Evolutionary conservation across 2,329 filamentous ascomycete species (phyloP), one percentile per base, ranked within the genome.

Genomic region (Fonsecaea multimorphosa): DNA sequence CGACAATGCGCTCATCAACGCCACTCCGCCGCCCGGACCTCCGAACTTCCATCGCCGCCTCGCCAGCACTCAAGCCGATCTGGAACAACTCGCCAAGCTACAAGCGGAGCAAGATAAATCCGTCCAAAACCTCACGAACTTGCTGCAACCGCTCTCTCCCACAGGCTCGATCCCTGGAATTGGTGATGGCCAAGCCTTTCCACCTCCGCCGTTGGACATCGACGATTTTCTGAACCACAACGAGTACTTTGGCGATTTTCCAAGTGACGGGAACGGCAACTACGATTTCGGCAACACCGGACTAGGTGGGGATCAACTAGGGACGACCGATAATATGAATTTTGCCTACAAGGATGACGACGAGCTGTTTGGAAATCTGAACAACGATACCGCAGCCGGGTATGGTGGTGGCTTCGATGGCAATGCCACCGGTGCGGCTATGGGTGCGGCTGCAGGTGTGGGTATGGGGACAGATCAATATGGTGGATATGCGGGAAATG

Each of bases 81-180:
- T 97, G 31, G 91, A 95, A 58, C 85, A 90, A 32, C 83, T 98
- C 1, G 87, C 91, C 68, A 89, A 89, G 51, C 82, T 97, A 73
- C 91, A 96, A 74, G 86, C 87, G 27, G 88, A 94, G 66, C 93
- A 97, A 73, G 88, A 90, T 66, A 85, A 85, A 55, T 90, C 91
- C 56, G 90, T 97, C 1, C 87, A 91, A 67, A 87, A 91, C 64
- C 82, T 97, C 9, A 88, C 88, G 58, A 88, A 87, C 62, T 81
- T 92, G 16, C 84, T 97, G 7, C 89, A 91, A 6, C 93, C 93
- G 0, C 83, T 96, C 12, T 93, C 89, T 73, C 93, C 93, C 0
- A 91, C 87, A 0, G 92, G 92, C 3, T 85, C 86, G 16, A 91
- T 96, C 38, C 91, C 92, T 1, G 91, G 91, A 3, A 77, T 95